Evolutionary conservation across 2,329 filamentous ascomycete species (phyloP).

Genomic region (Fusarium sp.): DNA sequence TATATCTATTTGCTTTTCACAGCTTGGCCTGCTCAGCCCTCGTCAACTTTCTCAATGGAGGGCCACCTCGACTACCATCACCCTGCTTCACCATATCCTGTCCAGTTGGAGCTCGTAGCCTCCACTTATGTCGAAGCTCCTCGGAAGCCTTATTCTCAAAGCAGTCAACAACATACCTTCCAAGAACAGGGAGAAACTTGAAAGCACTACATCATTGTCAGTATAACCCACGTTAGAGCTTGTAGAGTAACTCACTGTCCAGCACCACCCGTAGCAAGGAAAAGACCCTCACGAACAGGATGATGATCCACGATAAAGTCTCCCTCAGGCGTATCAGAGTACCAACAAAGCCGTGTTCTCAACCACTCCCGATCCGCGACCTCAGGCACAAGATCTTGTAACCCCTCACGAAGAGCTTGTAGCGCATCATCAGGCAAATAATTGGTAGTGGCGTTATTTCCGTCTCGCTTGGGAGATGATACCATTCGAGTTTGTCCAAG

Average conservation of each 20-base stretch:
- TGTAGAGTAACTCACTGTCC: conserved; percentile 35
- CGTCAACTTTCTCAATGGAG: conserved; percentile 42
- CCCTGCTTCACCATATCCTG: conserved; percentile 35
- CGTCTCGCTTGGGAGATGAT: conserved; percentile 51
- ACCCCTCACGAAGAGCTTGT: conserved; percentile 61
- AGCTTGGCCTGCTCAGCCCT: conserved; percentile 47
- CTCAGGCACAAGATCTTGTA: conserved; percentile 65
- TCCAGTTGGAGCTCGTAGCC: conserved; percentile 29
- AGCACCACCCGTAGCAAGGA: conserved; percentile 58
- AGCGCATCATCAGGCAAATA: conserved; percentile 64
- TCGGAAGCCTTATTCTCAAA: conserved; percentile 48
- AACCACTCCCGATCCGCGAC: conserved; percentile 64
- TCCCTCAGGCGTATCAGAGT: conserved; percentile 72
- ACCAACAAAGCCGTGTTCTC: conserved; percentile 70
- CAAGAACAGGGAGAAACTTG: conserved; percentile 39
- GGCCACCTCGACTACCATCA: conserved; percentile 48
- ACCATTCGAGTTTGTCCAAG: conserved; percentile 34
- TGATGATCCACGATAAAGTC: conserved; percentile 72
- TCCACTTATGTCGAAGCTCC: conserved; percentile 48
- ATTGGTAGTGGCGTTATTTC: conserved; percentile 55
- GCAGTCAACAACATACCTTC: conserved; percentile 47
- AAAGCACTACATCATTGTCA: conserved; percentile 25
- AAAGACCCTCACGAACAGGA: conserved; percentile 59
- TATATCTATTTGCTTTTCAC: neutral
- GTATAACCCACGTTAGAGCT: neutral